Evolutionary conservation across 2,329 filamentous ascomycete genomes (phyloP).

Genomic region (Talaromyces sp.): DNA sequence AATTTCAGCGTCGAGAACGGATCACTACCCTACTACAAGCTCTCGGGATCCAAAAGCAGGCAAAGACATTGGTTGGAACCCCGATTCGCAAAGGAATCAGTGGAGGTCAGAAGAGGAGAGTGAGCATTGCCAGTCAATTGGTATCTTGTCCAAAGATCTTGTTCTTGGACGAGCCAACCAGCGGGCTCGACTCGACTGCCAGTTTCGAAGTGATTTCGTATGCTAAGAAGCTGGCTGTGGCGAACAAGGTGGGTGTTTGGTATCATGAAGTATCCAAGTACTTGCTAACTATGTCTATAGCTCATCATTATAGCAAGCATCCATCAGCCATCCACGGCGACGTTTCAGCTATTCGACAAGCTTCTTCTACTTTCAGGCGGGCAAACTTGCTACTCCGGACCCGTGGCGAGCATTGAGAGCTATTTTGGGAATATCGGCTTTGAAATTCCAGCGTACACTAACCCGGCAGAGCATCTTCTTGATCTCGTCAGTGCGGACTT

Average conservation of each 20-base stretch:
- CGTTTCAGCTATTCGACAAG: slow-evolving; percentile 77
- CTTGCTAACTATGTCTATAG: slow-evolving; percentile 31
- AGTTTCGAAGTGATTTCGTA: slow-evolving; percentile 74
- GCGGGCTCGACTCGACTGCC: slow-evolving; percentile 73
- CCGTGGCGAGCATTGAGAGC: slow-evolving; percentile 51
- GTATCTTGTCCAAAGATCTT: slow-evolving; percentile 76
- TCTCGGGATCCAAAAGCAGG: slow-evolving; percentile 68
- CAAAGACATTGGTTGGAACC: slow-evolving; percentile 71
- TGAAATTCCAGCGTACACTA: slow-evolving; percentile 64
- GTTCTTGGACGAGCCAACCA: slow-evolving; percentile 81
- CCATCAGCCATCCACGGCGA: slow-evolving; percentile 77
- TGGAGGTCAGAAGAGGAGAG: slow-evolving; percentile 76
- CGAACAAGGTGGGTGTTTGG: slow-evolving; percentile 54
- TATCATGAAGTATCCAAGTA: not conserved
- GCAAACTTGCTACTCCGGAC: slow-evolving; percentile 68
- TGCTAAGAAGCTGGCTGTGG: slow-evolving; percentile 61
- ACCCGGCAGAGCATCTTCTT: slow-evolving; percentile 75
- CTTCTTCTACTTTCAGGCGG: slow-evolving; percentile 69
- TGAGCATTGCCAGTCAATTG: slow-evolving; percentile 75
- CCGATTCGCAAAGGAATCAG: slow-evolving; percentile 78
- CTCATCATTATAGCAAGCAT: slow-evolving; percentile 77
- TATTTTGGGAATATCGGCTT: slow-evolving; percentile 62
- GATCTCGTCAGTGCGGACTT: slow-evolving; percentile 79
- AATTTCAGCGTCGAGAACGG: slow-evolving; percentile 56
- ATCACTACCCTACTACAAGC: slow-evolving; percentile 64